These are phyloP conservation scores for Alternaria sp. DNA, from an alignment of 2,329 filamentous ascomycete genomes.

Conservation along the genomic window DNA sequence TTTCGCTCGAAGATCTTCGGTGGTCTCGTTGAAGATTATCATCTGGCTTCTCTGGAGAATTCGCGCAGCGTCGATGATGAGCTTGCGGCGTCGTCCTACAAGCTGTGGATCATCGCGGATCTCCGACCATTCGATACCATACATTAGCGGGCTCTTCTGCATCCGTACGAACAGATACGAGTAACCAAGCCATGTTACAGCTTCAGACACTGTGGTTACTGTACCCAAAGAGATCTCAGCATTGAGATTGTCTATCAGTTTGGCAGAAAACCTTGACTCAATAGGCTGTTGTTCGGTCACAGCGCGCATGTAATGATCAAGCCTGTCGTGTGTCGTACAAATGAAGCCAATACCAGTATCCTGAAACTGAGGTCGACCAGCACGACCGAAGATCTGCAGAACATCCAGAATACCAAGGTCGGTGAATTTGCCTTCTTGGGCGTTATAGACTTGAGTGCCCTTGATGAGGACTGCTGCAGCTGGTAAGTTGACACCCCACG, in stretches of 20 bases:
- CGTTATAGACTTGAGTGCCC: conserved; percentile 95
- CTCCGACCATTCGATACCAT: conserved; percentile 95
- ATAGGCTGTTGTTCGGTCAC: conserved; percentile 97
- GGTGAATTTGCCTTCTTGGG: conserved; percentile 95
- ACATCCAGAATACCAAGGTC: conserved; percentile 97
- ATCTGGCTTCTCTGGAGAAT: conserved; percentile 94
- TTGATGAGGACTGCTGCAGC: conserved; percentile 98
- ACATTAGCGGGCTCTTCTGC: conserved; percentile 88
- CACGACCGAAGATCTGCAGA: conserved; percentile 97
- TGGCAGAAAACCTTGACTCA: conserved; percentile 93
- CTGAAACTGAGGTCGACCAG: conserved; percentile 96
- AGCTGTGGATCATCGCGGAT: conserved; percentile 87
- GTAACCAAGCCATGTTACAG: conserved; percentile 96
- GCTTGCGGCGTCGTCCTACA: conserved; percentile 82
- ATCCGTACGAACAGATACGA: conserved; percentile 98
- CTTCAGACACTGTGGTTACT: conserved; percentile 92
- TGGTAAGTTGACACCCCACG: conserved; percentile 98
- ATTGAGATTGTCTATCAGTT: conserved; percentile 95
- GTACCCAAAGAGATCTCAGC: conserved; percentile 94
- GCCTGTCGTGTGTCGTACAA: conserved; percentile 92
- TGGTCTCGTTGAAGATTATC: conserved; percentile 97
- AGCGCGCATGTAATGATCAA: conserved; percentile 88
- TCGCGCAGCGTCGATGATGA: conserved; percentile 87
- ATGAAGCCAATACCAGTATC: conserved; percentile 99
- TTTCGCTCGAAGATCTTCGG: conserved; percentile 91